These are phyloP conservation scores for Solanum sejunctum DNA, from an alignment of 257 asterid species.

Conservation along the genomic window DNA sequence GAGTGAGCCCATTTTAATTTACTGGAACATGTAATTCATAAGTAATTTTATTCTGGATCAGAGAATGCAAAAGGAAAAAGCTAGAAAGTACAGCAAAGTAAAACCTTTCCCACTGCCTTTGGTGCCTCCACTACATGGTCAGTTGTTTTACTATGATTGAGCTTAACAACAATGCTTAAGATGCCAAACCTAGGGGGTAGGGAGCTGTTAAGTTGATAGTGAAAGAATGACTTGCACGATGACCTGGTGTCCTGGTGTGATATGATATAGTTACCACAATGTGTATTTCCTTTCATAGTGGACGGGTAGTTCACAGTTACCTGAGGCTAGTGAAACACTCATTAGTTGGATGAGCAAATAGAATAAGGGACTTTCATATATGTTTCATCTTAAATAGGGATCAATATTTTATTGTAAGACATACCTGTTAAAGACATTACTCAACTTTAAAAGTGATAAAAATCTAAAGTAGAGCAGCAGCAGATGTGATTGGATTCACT, in stretches of 20 bases:
- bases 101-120: background rate
- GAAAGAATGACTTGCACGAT: background rate
- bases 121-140: background rate
- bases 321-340: background rate
- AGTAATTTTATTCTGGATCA: background rate
- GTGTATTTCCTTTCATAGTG: background rate
- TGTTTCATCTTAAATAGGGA: background rate
- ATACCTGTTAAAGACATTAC: background rate
- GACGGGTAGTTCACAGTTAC: background rate
- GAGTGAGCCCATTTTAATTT: background rate
- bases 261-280: background rate
- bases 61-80: background rate
- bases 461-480: background rate
- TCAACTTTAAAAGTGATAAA: background rate
- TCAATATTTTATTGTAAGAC: background rate
- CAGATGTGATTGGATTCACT: background rate
- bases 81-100: background rate
- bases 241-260: background rate
- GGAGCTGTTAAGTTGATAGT: background rate
- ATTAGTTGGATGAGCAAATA: background rate
- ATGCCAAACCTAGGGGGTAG: background rate
- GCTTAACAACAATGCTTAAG: background rate
- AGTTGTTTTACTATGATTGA: background rate
- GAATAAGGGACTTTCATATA: background rate
- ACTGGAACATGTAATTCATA: background rate